Evolutionary conservation across 352 stramenopile species (phyloP).

Genomic region (Phytophthora lateralis): DNA sequence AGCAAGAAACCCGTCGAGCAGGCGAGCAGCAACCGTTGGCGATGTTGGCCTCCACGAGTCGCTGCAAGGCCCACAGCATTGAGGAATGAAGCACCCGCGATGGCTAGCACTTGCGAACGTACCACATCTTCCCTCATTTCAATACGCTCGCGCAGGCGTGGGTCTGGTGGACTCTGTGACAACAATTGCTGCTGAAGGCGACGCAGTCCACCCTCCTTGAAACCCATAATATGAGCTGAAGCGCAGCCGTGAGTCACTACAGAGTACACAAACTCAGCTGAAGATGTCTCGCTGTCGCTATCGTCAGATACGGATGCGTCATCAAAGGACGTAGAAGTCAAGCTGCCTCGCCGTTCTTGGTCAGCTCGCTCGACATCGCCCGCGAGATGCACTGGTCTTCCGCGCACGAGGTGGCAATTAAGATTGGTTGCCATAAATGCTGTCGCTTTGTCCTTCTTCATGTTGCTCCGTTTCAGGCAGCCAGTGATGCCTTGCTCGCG

Average conservation of each 20-base stretch:
- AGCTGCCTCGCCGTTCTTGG: slow-evolving; percentile 29
- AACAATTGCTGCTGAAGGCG: slow-evolving; percentile 54
- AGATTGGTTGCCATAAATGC: slow-evolving; percentile 90
- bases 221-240: slow-evolving; percentile 79
- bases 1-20: slow-evolving; percentile 86
- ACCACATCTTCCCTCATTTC: slow-evolving; percentile 86
- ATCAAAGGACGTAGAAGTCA: slow-evolving; percentile 38
- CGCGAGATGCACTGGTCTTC: slow-evolving; percentile 58
- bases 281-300: slow-evolving; percentile 39
- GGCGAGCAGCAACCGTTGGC: slow-evolving; percentile 64
- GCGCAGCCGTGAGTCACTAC: slow-evolving; percentile 83
- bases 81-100: slow-evolving; percentile 77
- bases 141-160: slow-evolving; percentile 59
- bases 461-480: slow-evolving; percentile 82
- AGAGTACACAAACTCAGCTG: slow-evolving; percentile 63
- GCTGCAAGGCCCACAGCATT: slow-evolving; percentile 69
- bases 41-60: slow-evolving; percentile 58
- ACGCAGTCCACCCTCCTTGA: slow-evolving; percentile 84
- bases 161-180: slow-evolving; percentile 52
- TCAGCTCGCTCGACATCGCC: slow-evolving; percentile 32
- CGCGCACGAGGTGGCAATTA: slow-evolving; percentile 82
- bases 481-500: slow-evolving; percentile 85
- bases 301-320: slow-evolving; percentile 40
- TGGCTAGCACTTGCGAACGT: slow-evolving; percentile 72
- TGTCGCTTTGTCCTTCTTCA: slow-evolving; percentile 86